Conservation (phyloP, 768 basidiomycete species). For the Cystobasidiopsis lactophilus region DNA sequence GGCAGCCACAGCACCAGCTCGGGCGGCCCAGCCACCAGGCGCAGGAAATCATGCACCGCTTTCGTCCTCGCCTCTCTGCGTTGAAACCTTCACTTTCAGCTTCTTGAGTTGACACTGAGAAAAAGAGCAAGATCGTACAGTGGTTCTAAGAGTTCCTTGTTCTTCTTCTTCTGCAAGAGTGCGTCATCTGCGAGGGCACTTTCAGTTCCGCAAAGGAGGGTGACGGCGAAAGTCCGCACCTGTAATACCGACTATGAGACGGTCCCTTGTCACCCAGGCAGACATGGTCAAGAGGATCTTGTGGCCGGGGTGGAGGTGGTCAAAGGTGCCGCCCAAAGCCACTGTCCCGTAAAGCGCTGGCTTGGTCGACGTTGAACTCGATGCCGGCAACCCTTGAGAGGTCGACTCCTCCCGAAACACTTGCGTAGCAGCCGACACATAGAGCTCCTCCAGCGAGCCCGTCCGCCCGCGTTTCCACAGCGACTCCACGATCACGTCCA, state of each 20-base stretch:
- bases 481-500: not conserved
- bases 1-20: slow-evolving; percentile 36
- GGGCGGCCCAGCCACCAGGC: slow-evolving; percentile 43
- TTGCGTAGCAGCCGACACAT: not conserved
- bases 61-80: slow-evolving; percentile 30
- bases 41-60: slow-evolving; percentile 44
- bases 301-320: slow-evolving; percentile 91
- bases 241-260: slow-evolving; percentile 75
- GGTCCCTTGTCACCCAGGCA: slow-evolving; percentile 52
- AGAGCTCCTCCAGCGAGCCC: not conserved
- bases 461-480: not conserved
- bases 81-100: too few species aligned
- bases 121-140: too few species aligned
- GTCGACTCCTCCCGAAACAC: not conserved
- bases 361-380: not conserved
- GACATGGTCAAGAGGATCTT: slow-evolving; percentile 88
- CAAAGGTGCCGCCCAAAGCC: slow-evolving; percentile 88
- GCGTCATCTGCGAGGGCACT: slow-evolving; percentile 35
- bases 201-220: not conserved
- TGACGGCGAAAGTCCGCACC: slow-evolving; percentile 29
- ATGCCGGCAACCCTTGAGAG: not conserved
- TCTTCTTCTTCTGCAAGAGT: slow-evolving; percentile 47
- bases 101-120: too few species aligned
- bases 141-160: slow-evolving; percentile 44
- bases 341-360: slow-evolving; percentile 29